A percentile compares a stretch with the other conserved stretches of the same genome.
These are phyloP conservation scores for Asterophora lycoperdoides DNA, from an alignment of 768 basidiomycete genomes.

Conservation along the genomic window DNA sequence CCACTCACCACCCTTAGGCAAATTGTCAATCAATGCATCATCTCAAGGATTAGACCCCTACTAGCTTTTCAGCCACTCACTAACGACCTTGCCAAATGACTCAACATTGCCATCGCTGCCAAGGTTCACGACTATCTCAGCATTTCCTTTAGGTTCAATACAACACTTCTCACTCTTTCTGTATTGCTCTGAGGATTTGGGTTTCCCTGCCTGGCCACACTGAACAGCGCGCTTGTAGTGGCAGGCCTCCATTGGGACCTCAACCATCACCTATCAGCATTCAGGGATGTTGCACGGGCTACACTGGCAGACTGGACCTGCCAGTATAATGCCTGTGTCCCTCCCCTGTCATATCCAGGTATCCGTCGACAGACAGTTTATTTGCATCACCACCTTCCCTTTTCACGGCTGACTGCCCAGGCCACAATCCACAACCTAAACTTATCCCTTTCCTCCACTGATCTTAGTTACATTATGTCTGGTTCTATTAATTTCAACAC, in stretches of 20 bases:
- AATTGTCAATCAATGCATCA: neutral
- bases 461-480: neutral
- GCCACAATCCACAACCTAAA: too few relatives aligned
- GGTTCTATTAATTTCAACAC: neutral
- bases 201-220: neutral
- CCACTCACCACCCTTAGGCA: neutral
- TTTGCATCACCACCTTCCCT: too few relatives aligned
- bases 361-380: too few relatives aligned
- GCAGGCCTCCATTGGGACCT: slow-evolving; percentile 13
- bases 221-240: slow-evolving; percentile 1
- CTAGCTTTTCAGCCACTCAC: neutral
- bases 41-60: neutral
- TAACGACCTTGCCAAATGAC: too few relatives aligned
- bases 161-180: too few relatives aligned
- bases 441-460: neutral
- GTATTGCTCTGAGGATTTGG: too few relatives aligned
- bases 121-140: too few relatives aligned
- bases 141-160: too few relatives aligned
- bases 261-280: slow-evolving; percentile 18
- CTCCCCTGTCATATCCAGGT: too few relatives aligned
- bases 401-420: too few relatives aligned
- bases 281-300: slow-evolving; percentile 9
- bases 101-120: too few relatives aligned
- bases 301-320: slow-evolving; percentile 10
- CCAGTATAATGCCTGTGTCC: too few relatives aligned